Percentiles rank a stretch among this genome's conserved stretches.
Evolutionary conservation across 2,329 filamentous ascomycete genomes (phyloP).

Genomic region (Penicillium sp.): DNA sequence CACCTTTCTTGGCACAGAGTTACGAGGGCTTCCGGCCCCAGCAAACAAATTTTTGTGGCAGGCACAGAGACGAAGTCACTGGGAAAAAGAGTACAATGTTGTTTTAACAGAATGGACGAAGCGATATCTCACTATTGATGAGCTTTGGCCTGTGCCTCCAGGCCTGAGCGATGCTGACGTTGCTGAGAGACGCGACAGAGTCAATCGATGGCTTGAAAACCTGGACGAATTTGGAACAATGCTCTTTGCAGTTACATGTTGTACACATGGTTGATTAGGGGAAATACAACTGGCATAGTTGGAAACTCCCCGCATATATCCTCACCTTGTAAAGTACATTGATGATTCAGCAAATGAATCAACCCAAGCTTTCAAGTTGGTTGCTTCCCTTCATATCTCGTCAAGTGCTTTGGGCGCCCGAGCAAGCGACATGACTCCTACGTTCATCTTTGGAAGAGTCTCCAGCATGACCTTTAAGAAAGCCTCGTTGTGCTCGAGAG

Average conservation of each 20-base stretch:
- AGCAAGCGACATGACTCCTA: too few relatives aligned
- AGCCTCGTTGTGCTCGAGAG: background rate
- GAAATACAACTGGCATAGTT: too few relatives aligned
- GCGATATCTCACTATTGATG: constrained; percentile 49
- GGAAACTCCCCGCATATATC: too few relatives aligned
- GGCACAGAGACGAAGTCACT: constrained; percentile 38
- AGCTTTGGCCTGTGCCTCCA: constrained; percentile 51
- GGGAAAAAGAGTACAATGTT: constrained; percentile 49
- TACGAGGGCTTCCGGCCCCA: constrained; percentile 51
- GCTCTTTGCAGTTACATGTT: constrained; percentile 53
- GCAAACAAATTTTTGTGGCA: constrained; percentile 48
- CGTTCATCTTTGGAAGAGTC: background rate
- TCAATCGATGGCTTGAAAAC: constrained; percentile 54
- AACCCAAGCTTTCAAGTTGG: too few relatives aligned
- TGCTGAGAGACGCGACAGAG: constrained; percentile 37
- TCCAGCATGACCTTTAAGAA: too few relatives aligned
- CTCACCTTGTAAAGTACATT: too few relatives aligned
- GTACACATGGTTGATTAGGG: constrained; percentile 41
- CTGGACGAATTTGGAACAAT: constrained; percentile 58
- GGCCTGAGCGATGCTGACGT: constrained; percentile 34
- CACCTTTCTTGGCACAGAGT: constrained; percentile 53
- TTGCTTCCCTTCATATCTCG: too few relatives aligned
- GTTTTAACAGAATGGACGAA: constrained; percentile 48
- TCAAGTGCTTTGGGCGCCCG: too few relatives aligned
- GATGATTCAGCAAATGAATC: too few relatives aligned